Base-by-base conservation (phyloP, 2,329 filamentous ascomycete genomes). In the Taxawa tesnikishii region DNA sequence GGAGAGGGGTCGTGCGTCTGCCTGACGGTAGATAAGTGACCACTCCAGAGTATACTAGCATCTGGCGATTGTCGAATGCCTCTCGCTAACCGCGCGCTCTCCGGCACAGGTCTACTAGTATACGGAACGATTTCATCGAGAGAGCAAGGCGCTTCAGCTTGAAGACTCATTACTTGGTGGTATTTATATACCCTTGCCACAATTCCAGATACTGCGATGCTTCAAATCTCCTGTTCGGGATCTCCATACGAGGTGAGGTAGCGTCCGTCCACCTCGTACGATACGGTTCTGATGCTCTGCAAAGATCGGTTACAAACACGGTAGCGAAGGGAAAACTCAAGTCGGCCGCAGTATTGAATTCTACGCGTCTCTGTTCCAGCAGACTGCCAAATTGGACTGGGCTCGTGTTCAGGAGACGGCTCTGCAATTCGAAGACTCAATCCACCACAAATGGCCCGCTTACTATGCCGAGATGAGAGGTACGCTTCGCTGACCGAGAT, bases 271-370 rank as follows among this genome's bases (percentile, higher is more conserved):
- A 15, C 11, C 12, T 18, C 11, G 6, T 15, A 26, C 17, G 12
- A 17, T 21, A 10, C 9, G n/a, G n/a, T n/a, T n/a, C n/a, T n/a
- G n/a, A 31, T 25, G 18, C 15, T 27, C 18, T 12, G 7, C 17
- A 15, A 25, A 70, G 65, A 69, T 70, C 28, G 67, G 67, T 30
- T 34, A 57, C 26, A 49, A 58, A 24, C 67, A 70, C 44, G 67
- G 67, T 29, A 39, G 38, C 4, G 40, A 49, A 8, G 58, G 65
- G 2, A 46, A 42, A 5, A 12, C 41, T 0, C 55, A 65, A 21
- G 60, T 70, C 26, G 34, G 35, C 4, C 49, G 58, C 34, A 56
- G 57, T 33, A 61, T 70, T 29, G 40, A 39, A 27, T 63, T 70
- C 50, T 70, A 70, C 43, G 51, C 55, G 1, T 39, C 39, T 3